Base-by-base conservation (phyloP, 306 rosid genomes). In the Sicyos edulis region DNA sequence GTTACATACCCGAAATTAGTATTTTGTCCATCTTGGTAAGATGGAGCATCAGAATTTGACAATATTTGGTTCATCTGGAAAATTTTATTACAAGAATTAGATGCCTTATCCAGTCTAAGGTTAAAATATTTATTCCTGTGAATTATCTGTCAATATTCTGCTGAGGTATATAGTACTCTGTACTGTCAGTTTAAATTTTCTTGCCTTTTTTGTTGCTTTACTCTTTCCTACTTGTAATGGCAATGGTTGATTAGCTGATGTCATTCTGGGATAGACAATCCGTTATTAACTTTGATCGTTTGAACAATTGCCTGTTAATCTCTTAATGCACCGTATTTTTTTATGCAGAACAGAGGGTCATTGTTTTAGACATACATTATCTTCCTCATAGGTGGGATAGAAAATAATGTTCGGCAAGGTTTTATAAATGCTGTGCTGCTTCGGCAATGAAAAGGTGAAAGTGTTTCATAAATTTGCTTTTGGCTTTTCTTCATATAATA, bases 381-480 rank as follows among this genome's bases (percentile, higher is more conserved):
- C n/a, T 29, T 52, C 4, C 8, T 1, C 50, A 56, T 54, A 50
- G 73, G 59, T 26, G 21, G 37, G 44, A 7, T 17, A 10, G 49
- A 20, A 56, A 76, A 65, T 60, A 73, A 81, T 74, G 72, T 70
- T 21, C 50, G 53, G 26, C 51, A 47, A 21, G 66, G 54, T 56
- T 37, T 77, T 68, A 75, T 79, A 70, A 74, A 79, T 77, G 82
- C 85, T 71, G 60, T 71, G 71, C 63, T 45, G 78, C 51, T 65
- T 20, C 54, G 75, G 80, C 63, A 63, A 85, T 85, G 86, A 82
- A 72, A 80, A 82, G 83, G 88, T 85, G 75, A 55, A 29, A 63
- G 20, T 51, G 21, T 20, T 61, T 47, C 42, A 8, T 15, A 72
- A 72, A 37, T 32, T 56, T 70, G 12, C 15, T 13, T 62, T 50